Evolutionary conservation across 805 yeast genomes (phyloP), one percentile per base, ranked within the genome.

Genomic region (Jamesozyma spencerorum): DNA sequence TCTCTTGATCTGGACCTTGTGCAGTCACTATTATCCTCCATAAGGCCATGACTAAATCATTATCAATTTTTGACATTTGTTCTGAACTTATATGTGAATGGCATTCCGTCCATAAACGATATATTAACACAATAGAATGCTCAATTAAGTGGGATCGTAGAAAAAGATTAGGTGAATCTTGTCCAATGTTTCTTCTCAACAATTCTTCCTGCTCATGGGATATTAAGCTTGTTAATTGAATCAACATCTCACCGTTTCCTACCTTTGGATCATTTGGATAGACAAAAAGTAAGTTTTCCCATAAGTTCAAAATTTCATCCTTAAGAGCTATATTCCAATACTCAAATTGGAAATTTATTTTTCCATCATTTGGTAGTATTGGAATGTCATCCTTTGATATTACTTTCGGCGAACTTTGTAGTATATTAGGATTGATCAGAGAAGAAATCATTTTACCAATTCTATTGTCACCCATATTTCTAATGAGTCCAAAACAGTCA

Each of bases 21-120:
- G 36, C 18, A 8, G 54, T 62, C 27, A 65, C 70, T 6, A 80
- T 72, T 4, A 77, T 65, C 42, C 79, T 56, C 66, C 75, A 70
- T 15, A 77, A 54, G 2, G 71, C 65, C 12, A 75, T 74, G 37
- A 71, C 63, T 28, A 77, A 51, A 46, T 74, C 79, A 30, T 61
- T 54, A 19, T 62, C 63, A 13, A 63, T 49, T 28, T 62, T 66
- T 29, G 63, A 54, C 2, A 66, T 47, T 5, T 49, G 49, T n/a
- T 48, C 44, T 18, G 41, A 22, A 10, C 43, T 43, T 2, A 55
- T 37, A 10, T 48, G 44, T 1, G 36, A 27, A 10, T 42, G 41
- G 33, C 52, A 51, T 10, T 39, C 34, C 5, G 44, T 43, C 55
- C 55, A 55, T n/a, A 56, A 24, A 18, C 47, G 32, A 28, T 48